Evolutionary conservation across 371 early-diverging fungal genomes (phyloP).

Genomic region (Rhizomucor miehei): DNA sequence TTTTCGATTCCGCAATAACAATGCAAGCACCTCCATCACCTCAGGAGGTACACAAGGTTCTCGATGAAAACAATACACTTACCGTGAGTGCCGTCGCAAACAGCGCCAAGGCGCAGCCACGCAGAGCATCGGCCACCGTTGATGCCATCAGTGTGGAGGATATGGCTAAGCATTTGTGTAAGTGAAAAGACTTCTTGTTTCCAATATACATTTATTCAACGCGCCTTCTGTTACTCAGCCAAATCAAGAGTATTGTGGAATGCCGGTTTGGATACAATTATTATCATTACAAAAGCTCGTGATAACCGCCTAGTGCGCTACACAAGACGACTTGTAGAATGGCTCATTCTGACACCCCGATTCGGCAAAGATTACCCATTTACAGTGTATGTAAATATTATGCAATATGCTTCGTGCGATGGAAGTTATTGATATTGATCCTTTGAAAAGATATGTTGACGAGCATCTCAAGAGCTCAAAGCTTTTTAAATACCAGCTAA

Average conservation of each 20-base stretch:
- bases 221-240: background rate
- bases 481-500: conserved; percentile 50
- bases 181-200: too few species aligned
- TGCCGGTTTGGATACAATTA: conserved; percentile 49
- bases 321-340: conserved; percentile 75
- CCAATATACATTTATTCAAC: background rate
- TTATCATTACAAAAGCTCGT: conserved; percentile 86
- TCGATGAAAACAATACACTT: background rate
- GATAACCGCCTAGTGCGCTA: conserved; percentile 68
- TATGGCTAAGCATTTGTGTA: background rate
- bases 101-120: background rate
- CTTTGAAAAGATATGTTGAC: conserved; percentile 71
- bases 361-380: conserved; percentile 53
- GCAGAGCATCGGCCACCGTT: background rate
- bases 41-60: background rate
- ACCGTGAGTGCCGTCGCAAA: background rate
- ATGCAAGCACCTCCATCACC: too few species aligned
- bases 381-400: conserved; percentile 50
- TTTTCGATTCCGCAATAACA: too few species aligned
- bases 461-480: conserved; percentile 51
- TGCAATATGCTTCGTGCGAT: background rate
- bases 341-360: conserved; percentile 64
- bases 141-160: background rate
- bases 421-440: too few species aligned
- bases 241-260: conserved; percentile 38